Conservation (phyloP, 257 asterid species). For the Coffea eugenioides region DNA sequence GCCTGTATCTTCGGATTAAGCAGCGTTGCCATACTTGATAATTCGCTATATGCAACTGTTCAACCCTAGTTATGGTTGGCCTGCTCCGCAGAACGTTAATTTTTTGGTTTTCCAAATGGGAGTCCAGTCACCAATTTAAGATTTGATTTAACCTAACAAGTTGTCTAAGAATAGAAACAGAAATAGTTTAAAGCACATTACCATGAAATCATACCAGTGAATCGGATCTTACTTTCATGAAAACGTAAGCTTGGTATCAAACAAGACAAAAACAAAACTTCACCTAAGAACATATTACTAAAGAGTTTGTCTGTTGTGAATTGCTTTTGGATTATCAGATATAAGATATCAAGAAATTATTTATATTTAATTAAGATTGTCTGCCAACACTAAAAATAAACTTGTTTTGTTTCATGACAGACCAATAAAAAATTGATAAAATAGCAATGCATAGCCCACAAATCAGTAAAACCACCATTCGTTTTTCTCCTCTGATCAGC, state of each 20-base stretch:
- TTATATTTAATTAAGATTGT: conserved; percentile 17
- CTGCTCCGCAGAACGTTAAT: neutral
- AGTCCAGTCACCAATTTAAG: neutral
- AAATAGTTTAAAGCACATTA: neutral
- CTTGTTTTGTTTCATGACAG: neutral
- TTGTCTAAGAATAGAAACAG: neutral
- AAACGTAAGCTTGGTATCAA: neutral
- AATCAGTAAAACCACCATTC: neutral
- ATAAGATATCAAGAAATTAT: neutral
- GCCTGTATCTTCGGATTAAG: neutral
- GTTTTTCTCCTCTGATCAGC: neutral
- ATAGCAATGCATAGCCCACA: conserved; percentile 7
- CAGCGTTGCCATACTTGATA: neutral
- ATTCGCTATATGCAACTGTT: neutral
- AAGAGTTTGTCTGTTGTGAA: conserved; percentile 5
- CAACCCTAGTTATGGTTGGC: neutral
- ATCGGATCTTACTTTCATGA: neutral
- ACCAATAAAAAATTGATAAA: conserved; percentile 9
- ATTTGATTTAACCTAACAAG: neutral
- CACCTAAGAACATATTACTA: conserved; percentile 1
- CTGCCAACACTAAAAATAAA: conserved; percentile 19
- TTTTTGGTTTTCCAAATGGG: neutral
- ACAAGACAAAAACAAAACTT: conserved; percentile 14
- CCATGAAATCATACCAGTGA: conserved; percentile 4
- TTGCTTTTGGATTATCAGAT: neutral